Evolutionary conservation across 208 protist genomes (phyloP).

Genomic region (Wallacemonas rigidus): DNA sequence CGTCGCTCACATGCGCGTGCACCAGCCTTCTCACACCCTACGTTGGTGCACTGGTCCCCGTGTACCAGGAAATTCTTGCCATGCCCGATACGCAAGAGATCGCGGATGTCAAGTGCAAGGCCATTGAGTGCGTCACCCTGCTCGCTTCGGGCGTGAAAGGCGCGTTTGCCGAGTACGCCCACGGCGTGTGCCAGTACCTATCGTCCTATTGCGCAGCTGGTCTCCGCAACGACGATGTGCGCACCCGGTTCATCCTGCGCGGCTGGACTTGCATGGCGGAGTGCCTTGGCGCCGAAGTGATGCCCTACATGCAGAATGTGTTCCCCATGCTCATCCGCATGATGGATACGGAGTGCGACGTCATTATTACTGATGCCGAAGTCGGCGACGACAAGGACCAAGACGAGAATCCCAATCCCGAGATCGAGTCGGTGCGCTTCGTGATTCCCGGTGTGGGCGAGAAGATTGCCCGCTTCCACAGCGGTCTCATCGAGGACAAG

Average conservation of each 20-base stretch:
- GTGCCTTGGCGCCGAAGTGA: conserved; percentile 69
- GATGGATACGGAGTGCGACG: conserved; percentile 77
- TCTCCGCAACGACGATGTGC: conserved; percentile 65
- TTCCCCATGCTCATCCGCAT: conserved; percentile 76
- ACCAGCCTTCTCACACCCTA: conserved; percentile 63
- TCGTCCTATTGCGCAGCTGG: conserved; percentile 36
- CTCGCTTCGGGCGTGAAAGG: conserved; percentile 80
- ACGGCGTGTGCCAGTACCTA: conserved; percentile 79
- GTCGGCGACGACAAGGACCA: conserved; percentile 63
- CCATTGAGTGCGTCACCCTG: conserved; percentile 85
- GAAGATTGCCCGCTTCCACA: conserved; percentile 75
- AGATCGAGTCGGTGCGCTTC: conserved; percentile 60
- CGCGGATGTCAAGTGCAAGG: conserved; percentile 78
- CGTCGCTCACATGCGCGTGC: conserved; percentile 66
- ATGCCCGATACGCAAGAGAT: conserved; percentile 66
- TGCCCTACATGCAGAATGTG: conserved; percentile 74
- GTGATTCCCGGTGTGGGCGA: conserved; percentile 77
- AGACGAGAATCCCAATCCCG: conserved; percentile 40
- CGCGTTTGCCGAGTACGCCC: conserved; percentile 63
- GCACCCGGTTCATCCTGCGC: conserved; percentile 77
- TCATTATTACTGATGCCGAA: conserved; percentile 57
- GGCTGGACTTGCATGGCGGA: conserved; percentile 92
- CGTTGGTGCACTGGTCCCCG: conserved; percentile 59
- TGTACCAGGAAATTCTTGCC: conserved; percentile 73
- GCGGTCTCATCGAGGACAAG: conserved; percentile 89